Evolutionary conservation across 176 grass and related monocot genomes (phyloP), one percentile per base, ranked within the genome.

Genomic region (Aegilops tauschii): DNA sequence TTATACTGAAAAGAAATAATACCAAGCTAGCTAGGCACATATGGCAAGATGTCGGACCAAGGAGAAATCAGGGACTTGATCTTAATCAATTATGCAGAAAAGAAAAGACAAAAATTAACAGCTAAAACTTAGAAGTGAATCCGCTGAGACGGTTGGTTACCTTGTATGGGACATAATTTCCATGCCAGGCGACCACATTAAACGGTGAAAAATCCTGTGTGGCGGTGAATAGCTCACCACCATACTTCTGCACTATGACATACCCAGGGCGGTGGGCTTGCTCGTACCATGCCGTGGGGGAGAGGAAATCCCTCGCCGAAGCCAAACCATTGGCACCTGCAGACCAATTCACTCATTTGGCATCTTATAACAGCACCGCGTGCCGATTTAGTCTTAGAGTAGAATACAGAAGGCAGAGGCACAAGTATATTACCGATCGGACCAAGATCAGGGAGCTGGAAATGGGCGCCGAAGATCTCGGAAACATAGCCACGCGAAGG

Each of bases 121-220:
- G 8, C 8, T 40, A 40, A 40, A 40, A 40, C 39, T 40, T 40
- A 3, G 2, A 40, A 40, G 39, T 9, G 39, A 40, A 1, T 40
- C 39, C 8, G 36, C 36, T 1, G 36, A 7, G 36, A 37, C 8
- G 0, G 36, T 2, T 37, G 36, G 23, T 76, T 91, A 98, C 96
- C 92, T 98, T 98, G 74, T 90, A 98, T 40, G 96, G 96, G 58
- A 88, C 92, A 94, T 95, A 98, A 83, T 98, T 98, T 40, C 96
- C 96, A 64, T 98, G 96, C 96, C 96, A 98, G 0, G 96, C 96
- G 5, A 98, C 93, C 47, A 98, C 96, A 65, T 98, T 94, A 80
- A 98, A 96, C 13, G 93, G 96, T 44, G 93, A 94, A 49, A 98
- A 98, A 84, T 98, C 93, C 90, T 98, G 96, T 1, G 92, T 93